A percentile compares a stretch with the other conserved stretches of the same genome.
These are phyloP conservation scores for Schizosaccharomyces versatilis DNA, from an alignment of 1,139 yeast genomes.

Conservation along the genomic window DNA sequence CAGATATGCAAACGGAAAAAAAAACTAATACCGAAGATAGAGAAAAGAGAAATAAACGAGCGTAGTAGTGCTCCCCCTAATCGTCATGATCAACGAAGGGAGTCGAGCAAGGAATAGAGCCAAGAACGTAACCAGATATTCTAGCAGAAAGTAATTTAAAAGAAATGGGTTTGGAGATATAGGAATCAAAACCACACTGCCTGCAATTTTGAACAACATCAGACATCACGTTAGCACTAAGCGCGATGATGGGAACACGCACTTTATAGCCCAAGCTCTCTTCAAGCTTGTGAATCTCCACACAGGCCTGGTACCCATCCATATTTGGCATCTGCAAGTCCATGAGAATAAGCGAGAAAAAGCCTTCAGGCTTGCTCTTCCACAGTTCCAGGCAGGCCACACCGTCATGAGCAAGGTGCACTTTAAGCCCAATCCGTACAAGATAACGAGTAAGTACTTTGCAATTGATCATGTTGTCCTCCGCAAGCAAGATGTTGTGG, in stretches of 20 bases:
- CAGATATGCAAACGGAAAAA: background rate
- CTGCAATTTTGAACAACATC: slow-evolving; percentile 69
- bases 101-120: no score
- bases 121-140: background rate
- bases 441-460: slow-evolving; percentile 77
- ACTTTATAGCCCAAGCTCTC: slow-evolving; percentile 13
- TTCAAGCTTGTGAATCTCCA: slow-evolving; percentile 32
- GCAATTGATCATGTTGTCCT: slow-evolving; percentile 77
- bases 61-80: no score
- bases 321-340: slow-evolving; percentile 10
- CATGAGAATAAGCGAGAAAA: slow-evolving; percentile 30
- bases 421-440: slow-evolving; percentile 47
- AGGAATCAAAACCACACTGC: slow-evolving; percentile 73
- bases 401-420: slow-evolving; percentile 71
- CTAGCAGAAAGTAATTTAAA: background rate
- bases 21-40: background rate
- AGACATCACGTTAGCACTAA: slow-evolving; percentile 87
- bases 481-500: slow-evolving; percentile 56
- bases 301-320: slow-evolving; percentile 10
- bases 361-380: slow-evolving; percentile 18
- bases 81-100: no score
- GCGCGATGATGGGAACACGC: slow-evolving; percentile 39
- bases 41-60: background rate
- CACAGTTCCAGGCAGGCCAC: slow-evolving; percentile 48
- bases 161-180: slow-evolving; percentile 51